phyloP scores from a whole-genome alignment of 106 monocot genomes.

The Allium sativum region DNA sequence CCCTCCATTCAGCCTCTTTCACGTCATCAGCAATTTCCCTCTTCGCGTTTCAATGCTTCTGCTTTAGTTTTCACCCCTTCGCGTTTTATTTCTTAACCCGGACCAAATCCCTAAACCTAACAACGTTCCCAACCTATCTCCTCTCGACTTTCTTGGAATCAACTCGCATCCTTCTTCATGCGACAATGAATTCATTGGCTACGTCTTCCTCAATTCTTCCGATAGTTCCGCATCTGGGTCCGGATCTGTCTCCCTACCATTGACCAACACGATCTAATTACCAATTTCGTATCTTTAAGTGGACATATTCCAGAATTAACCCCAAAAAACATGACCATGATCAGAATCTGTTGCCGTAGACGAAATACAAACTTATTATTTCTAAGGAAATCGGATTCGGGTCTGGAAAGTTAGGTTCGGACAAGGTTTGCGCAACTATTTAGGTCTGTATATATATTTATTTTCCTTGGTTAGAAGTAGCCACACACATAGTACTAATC shows the following conservation, averaged over 20 bases:
- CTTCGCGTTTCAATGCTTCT: no score
- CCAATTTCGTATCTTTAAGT: constrained; percentile 73
- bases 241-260: constrained; percentile 54
- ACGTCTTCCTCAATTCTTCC: constrained; percentile 72
- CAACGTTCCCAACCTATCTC: constrained; percentile 44
- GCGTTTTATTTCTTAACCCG: no score
- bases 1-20: no score
- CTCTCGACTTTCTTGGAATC: constrained; percentile 83
- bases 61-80: no score
- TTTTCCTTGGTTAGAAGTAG: no score
- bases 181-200: constrained; percentile 71
- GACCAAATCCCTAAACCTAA: no score
- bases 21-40: no score
- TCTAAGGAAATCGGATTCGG: constrained; percentile 48
- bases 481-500: no score
- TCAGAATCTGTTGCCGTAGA: constrained; percentile 58
- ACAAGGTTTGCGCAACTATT: no score
- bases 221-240: constrained; percentile 36
- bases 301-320: constrained; percentile 48
- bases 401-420: constrained; percentile 21
- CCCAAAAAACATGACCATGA: constrained; percentile 64
- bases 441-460: no score
- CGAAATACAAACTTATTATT: constrained; percentile 40
- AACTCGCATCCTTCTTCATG: constrained; percentile 65
- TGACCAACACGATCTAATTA: constrained; percentile 67